phyloP scores from a whole-genome alignment of 1,284 basidiomycete species.

The Calocybe gambosa region DNA sequence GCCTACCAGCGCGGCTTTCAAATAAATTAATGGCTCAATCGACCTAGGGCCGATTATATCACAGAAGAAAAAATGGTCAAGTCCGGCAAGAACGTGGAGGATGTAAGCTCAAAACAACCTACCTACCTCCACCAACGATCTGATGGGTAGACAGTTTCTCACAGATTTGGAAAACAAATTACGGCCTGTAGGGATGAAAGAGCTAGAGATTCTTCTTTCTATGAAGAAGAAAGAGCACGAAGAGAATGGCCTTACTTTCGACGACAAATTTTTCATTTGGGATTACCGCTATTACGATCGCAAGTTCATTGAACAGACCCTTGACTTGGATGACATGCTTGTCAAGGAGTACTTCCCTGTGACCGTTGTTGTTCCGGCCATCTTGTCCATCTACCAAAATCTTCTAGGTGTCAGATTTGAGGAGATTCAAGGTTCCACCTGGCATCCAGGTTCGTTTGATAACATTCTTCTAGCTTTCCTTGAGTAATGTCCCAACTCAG shows the following conservation, averaged over 20 bases:
- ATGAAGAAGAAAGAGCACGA: constrained; percentile 70
- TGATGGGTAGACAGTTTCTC: constrained; percentile 41
- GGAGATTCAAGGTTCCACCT: constrained; percentile 53
- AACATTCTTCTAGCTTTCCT: background rate
- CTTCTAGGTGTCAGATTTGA: constrained; percentile 71
- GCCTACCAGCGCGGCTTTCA: background rate
- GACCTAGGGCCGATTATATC: constrained; percentile 59
- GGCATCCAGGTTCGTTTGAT: constrained; percentile 62
- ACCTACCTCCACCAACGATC: background rate
- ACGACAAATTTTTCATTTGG: constrained; percentile 68
- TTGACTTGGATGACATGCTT: constrained; percentile 65
- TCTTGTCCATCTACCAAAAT: constrained; percentile 77
- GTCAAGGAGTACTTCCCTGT: constrained; percentile 88
- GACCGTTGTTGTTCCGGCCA: constrained; percentile 69
- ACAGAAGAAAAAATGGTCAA: constrained; percentile 86
- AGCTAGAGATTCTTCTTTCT: constrained; percentile 57
- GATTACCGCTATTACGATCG: constrained; percentile 70
- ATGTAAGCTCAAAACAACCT: constrained; percentile 28
- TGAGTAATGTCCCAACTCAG: constrained; percentile 26
- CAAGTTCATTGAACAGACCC: constrained; percentile 58
- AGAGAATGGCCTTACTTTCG: constrained; percentile 50
- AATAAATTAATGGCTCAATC: background rate
- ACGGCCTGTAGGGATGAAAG: constrained; percentile 63
- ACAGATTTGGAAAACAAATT: constrained; percentile 68
- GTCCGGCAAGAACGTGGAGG: constrained; percentile 49